Evolutionary conservation across 805 yeast species (phyloP).

Genomic region (Ogataea haglerorum): DNA sequence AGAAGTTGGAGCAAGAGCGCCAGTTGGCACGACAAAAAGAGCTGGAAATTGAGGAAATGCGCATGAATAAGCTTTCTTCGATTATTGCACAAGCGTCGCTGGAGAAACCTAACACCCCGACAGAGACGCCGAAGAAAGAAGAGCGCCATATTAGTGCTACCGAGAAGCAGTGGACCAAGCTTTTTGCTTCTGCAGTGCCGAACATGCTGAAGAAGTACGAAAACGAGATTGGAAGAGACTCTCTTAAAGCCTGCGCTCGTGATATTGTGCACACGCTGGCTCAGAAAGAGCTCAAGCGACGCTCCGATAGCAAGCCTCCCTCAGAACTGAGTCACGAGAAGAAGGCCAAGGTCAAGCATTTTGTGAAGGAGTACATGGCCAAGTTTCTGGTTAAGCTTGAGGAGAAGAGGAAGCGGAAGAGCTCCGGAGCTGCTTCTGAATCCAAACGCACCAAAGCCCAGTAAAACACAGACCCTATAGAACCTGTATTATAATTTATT

Average conservation of each 20-base stretch:
- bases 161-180: slow-evolving; percentile 38
- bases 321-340: slow-evolving; percentile 60
- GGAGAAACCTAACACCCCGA: slow-evolving; percentile 30
- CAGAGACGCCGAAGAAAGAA: slow-evolving; percentile 30
- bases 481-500: slow-evolving; percentile 6
- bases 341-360: slow-evolving; percentile 63
- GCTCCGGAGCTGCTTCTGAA: not conserved
- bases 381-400: slow-evolving; percentile 52
- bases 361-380: slow-evolving; percentile 62
- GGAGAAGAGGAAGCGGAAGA: slow-evolving; percentile 22
- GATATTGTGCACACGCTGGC: slow-evolving; percentile 70
- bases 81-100: slow-evolving; percentile 32
- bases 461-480: not conserved
- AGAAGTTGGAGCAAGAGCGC: slow-evolving; percentile 34
- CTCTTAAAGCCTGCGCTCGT: slow-evolving; percentile 70
- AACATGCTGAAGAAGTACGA: slow-evolving; percentile 69
- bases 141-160: slow-evolving; percentile 7
- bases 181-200: slow-evolving; percentile 76
- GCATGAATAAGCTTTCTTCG: slow-evolving; percentile 22
- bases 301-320: slow-evolving; percentile 43
- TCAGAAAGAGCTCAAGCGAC: slow-evolving; percentile 61
- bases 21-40: slow-evolving; percentile 31
- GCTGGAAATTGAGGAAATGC: slow-evolving; percentile 24
- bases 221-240: slow-evolving; percentile 64
- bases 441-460: not conserved